phyloP scores from a whole-genome alignment of 2,329 filamentous ascomycete species.

The Aspergillus hortae region DNA sequence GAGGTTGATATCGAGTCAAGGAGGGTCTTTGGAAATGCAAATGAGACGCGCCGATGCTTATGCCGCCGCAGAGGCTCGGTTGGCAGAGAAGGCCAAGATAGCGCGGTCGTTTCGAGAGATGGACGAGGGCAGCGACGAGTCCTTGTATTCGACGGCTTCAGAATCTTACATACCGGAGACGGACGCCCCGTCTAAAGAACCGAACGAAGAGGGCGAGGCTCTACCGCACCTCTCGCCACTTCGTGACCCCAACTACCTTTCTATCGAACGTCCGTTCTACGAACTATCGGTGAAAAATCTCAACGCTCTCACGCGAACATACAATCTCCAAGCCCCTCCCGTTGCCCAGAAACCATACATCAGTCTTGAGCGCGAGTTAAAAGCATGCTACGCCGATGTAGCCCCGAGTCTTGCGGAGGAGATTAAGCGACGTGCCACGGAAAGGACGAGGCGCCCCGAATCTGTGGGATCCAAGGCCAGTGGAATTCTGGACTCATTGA shows the following conservation, averaged over 20 bases:
- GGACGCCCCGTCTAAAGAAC: conserved; percentile 1
- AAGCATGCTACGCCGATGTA: conserved; percentile 77
- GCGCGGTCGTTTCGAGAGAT: conserved; percentile 22
- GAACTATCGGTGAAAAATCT: conserved; percentile 71
- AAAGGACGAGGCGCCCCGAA: conserved; percentile 39
- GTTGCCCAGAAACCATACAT: conserved; percentile 93
- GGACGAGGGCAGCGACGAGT: conserved; percentile 9
- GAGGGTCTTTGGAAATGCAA: conserved; percentile 71
- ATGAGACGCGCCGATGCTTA: conserved; percentile 68
- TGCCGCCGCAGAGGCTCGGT: conserved; percentile 66
- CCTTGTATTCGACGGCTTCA: background rate
- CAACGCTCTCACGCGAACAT: conserved; percentile 76
- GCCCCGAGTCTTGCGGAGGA: conserved; percentile 70
- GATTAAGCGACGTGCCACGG: conserved; percentile 66
- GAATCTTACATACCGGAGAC: conserved; percentile 1
- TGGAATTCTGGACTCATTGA: conserved; percentile 61
- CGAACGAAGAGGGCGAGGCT: conserved; percentile 12
- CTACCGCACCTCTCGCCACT: conserved; percentile 59
- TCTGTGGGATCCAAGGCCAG: conserved; percentile 28
- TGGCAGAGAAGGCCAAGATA: conserved; percentile 21
- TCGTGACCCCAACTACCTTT: conserved; percentile 73
- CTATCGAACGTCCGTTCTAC: conserved; percentile 70
- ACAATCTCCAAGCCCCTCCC: conserved; percentile 92
- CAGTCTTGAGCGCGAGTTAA: conserved; percentile 75
- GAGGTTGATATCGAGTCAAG: conserved; percentile 70